phyloP scores from a whole-genome alignment of 2,329 filamentous ascomycete species.

The Curvularia verruculosa region DNA sequence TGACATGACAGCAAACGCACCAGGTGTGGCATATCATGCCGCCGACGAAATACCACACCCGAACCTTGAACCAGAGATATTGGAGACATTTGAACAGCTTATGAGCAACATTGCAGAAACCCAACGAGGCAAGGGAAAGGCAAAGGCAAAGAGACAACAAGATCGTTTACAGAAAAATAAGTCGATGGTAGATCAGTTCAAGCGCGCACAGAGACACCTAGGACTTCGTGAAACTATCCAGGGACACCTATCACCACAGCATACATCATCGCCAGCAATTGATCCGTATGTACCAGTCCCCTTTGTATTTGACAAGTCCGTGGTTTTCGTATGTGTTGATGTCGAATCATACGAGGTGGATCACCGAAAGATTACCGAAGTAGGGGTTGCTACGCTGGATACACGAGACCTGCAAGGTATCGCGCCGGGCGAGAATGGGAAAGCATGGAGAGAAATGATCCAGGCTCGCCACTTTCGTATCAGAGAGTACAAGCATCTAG shows the following conservation, averaged over 20 bases:
- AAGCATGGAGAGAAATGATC: constrained; percentile 72
- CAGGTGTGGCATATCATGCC: constrained; percentile 20
- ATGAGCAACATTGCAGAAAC: constrained; percentile 60
- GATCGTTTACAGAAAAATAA: constrained; percentile 59
- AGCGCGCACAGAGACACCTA: constrained; percentile 71
- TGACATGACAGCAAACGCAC: constrained; percentile 37
- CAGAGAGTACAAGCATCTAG: constrained; percentile 67
- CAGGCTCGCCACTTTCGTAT: constrained; percentile 77
- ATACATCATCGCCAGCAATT: constrained; percentile 17
- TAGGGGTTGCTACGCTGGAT: constrained; percentile 84
- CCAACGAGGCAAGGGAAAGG: constrained; percentile 58
- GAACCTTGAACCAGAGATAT: constrained; percentile 44
- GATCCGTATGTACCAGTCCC: constrained; percentile 27
- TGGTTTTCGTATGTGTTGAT: constrained; percentile 79
- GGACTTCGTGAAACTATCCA: constrained; percentile 61
- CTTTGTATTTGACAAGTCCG: constrained; percentile 53
- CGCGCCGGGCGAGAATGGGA: constrained; percentile 65
- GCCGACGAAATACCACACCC: constrained; percentile 27
- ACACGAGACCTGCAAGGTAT: constrained; percentile 63
- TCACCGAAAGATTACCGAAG: constrained; percentile 74
- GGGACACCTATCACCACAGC: not conserved
- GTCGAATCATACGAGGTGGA: constrained; percentile 78
- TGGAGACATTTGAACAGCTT: constrained; percentile 60
- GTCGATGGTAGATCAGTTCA: constrained; percentile 62
- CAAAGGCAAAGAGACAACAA: constrained; percentile 56